A percentile compares a stretch with the other conserved stretches of the same genome.
These are phyloP conservation scores for Trichosporon sp. DNA, from an alignment of 1,284 basidiomycete genomes.

Conservation along the genomic window DNA sequence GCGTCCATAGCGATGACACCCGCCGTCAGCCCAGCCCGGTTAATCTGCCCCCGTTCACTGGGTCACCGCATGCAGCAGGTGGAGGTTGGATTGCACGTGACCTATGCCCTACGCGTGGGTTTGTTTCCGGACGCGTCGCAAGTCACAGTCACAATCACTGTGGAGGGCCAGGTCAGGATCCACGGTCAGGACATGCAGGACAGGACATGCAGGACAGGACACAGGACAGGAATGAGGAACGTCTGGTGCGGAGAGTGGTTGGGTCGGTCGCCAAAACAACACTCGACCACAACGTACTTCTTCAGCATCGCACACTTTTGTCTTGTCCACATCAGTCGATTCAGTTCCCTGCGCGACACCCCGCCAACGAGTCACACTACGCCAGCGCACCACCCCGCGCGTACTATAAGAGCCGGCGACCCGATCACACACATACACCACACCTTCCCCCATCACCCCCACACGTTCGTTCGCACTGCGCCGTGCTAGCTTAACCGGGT, in stretches of 20 bases:
- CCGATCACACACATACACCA: background rate
- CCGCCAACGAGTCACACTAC: background rate
- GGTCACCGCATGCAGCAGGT: background rate
- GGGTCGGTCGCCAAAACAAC: conserved; percentile 12
- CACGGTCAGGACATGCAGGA: background rate
- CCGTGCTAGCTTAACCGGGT: background rate
- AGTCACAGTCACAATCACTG: background rate
- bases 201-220: background rate
- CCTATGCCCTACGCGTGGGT: background rate
- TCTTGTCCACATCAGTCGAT: background rate
- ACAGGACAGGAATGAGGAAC: background rate
- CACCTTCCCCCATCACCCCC: conserved; percentile 1
- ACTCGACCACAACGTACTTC: background rate
- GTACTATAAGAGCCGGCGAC: background rate
- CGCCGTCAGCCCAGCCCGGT: background rate
- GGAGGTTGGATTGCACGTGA: background rate
- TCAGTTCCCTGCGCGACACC: conserved; percentile 1
- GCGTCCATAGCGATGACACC: background rate
- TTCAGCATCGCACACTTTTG: background rate
- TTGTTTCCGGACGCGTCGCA: conserved; percentile 15
- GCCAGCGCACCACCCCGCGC: background rate
- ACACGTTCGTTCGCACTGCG: background rate
- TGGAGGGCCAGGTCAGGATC: background rate
- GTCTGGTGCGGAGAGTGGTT: background rate
- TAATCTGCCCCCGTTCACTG: background rate